Evolutionary conservation across 176 grass and related monocot genomes (phyloP), one percentile per base, ranked within the genome.

Genomic region (Eleusine coracana): DNA sequence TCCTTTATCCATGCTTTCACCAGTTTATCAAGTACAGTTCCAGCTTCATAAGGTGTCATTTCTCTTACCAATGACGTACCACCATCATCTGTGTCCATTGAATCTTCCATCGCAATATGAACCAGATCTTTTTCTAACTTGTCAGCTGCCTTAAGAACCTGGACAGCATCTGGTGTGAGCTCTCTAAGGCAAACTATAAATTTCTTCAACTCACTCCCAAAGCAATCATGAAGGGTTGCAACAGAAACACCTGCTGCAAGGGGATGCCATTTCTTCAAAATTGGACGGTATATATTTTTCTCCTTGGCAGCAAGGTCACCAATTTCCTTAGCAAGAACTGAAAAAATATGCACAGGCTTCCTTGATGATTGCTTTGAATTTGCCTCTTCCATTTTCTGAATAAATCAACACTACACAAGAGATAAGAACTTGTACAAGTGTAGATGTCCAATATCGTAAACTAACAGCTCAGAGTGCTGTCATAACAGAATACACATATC

Each of bases 261-360:
- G 21, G 92, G 91, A 74, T 98, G 92, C 90, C 92, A 95, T 80
- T 90, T 91, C 72, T 91, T 87, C 40, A 98, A 80, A 91, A 95
- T 84, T 73, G 92, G 89, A 79, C 90, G 93, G 72, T 93, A 98
- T 55, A 95, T 6, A 44, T 84, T 84, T 87, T 89, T 98, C 68
- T 98, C 92, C 80, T 91, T 93, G 25, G 50, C 82, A 86, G 96
- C 92, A 76, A 98, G 79, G 51, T 93, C 62, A 72, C 83, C 78
- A 82, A 86, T 90, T 84, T 91, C 87, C 68, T 93, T 95, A 81
- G 96, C 92, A n/a, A 98, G 90, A 45, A 95, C 76, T 41, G 84
- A 89, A 48, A 98, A 82, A 67, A 88, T 62, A 79, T 87, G 90
- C 18, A 42, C 25, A 68, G 39, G 68, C 63, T 89, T 90, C 64